Base-by-base conservation (phyloP, 2,329 filamentous ascomycete genomes). In the Penicillium oxalicum region DNA sequence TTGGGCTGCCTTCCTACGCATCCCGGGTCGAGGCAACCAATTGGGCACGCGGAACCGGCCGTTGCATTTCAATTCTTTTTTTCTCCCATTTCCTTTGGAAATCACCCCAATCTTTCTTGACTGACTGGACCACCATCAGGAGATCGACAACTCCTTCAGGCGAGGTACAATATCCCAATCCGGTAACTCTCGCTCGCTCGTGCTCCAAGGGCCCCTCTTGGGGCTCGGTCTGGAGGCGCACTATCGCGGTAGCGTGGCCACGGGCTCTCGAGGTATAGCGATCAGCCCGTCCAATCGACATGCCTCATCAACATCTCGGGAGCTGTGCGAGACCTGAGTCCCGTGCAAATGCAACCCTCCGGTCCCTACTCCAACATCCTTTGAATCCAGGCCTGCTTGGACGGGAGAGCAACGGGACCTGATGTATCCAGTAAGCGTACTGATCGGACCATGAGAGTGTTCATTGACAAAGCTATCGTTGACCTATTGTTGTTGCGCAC, bases 111-210 rank as follows among this genome's bases (percentile, higher is more conserved):
- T 25, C 11, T 13, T 29, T 32, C 32, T 29, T 13, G 33, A 38
- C 43, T 45, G 33, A 18, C 18, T 18, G 18, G 18, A 18, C 18
- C 18, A 18, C 18, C 18, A 32, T 7, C 7, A 11, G 40, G 44
- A 50, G 55, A 59, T 58, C 57, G 50, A 54, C 54, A 52, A 45
- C 40, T 52, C 50, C 49, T 52, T 52, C 50, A 45, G 40, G 29
- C 49, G 49, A 51, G 56, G 48, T 51, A 47, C 46, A 26, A n/a
- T 45, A 37, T 25, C 48, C 51, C 24, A 49, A 52, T 57, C 40
- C 45, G 51, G 53, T 28, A 55, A 47, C 45, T 42, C 32, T 49
- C 39, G 41, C 46, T 50, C 29, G 29, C 29, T 5, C 29, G 29
- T 12, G 12, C 8, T 24, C 33, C 41, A 9, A 26, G 11, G 34